phyloP scores from a whole-genome alignment of 2,329 filamentous ascomycete genomes.

The Beauveria scarabaeidicola region DNA sequence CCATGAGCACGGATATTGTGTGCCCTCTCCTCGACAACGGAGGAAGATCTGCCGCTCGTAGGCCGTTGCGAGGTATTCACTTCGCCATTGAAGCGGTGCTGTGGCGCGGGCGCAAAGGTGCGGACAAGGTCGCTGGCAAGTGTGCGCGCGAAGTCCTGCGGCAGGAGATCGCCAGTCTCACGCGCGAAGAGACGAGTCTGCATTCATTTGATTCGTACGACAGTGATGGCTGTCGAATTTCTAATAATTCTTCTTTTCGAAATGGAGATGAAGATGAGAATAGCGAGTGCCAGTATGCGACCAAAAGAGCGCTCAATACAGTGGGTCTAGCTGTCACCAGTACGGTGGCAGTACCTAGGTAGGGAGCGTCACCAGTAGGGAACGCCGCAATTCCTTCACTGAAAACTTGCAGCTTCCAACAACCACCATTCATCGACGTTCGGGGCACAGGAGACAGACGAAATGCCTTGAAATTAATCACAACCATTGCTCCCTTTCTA shows the following conservation, averaged over 20 bases:
- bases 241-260: background rate
- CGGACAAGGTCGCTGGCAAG: slow-evolving; percentile 59
- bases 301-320: background rate
- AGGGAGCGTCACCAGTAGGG: no score
- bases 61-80: slow-evolving; percentile 10
- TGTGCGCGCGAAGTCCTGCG: slow-evolving; percentile 55
- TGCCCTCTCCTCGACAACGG: slow-evolving; percentile 20
- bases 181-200: slow-evolving; percentile 72
- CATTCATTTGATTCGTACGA: slow-evolving; percentile 37
- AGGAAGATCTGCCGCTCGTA: slow-evolving; percentile 7
- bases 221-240: background rate
- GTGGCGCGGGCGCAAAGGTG: slow-evolving; percentile 58
- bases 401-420: background rate
- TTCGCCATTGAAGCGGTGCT: slow-evolving; percentile 60
- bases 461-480: background rate
- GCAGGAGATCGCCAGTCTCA: slow-evolving; percentile 58
- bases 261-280: background rate
- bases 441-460: background rate
- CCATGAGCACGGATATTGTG: slow-evolving; percentile 56
- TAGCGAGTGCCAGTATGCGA: background rate
- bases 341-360: no score
- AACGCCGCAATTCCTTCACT: background rate
- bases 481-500: background rate
- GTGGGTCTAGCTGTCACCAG: background rate
- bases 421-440: no score